Evolutionary conservation across 2,329 filamentous ascomycete species (phyloP).

Genomic region (Nakataea oryzae): DNA sequence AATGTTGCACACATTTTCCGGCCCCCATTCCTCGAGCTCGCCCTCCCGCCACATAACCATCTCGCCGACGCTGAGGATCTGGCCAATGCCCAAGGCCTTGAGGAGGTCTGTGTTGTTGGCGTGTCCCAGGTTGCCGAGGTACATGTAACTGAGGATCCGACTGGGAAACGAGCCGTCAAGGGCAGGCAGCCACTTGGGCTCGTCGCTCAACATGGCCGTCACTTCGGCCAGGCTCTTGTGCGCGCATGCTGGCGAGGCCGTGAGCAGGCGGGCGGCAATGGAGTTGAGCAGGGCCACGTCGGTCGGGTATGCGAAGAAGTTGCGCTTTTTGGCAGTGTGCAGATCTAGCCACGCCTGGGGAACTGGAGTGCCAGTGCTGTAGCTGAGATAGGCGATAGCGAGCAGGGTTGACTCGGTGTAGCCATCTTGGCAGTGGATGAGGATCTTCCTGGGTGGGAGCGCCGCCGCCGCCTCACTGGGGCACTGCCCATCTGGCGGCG

Average conservation of each 20-base stretch:
- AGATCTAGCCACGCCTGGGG: slow-evolving; percentile 81
- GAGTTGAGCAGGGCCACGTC: slow-evolving; percentile 75
- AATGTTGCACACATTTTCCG: slow-evolving; percentile 69
- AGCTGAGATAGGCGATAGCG: slow-evolving; percentile 87
- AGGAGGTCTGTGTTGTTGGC: slow-evolving; percentile 88
- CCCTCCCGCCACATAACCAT: slow-evolving; percentile 69
- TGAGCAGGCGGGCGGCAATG: slow-evolving; percentile 65
- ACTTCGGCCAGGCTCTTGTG: slow-evolving; percentile 42
- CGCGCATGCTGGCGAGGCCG: slow-evolving; percentile 50
- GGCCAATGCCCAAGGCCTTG: slow-evolving; percentile 67
- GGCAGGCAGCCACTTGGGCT: slow-evolving; percentile 71
- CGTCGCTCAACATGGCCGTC: slow-evolving; percentile 38
- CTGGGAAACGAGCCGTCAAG: slow-evolving; percentile 89
- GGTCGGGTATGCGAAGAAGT: slow-evolving; percentile 92
- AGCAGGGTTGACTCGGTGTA: slow-evolving; percentile 93
- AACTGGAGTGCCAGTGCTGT: slow-evolving; percentile 69
- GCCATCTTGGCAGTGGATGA: slow-evolving; percentile 90
- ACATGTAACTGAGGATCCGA: slow-evolving; percentile 86
- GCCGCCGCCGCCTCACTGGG: slow-evolving; percentile 5
- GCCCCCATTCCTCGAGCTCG: slow-evolving; percentile 61
- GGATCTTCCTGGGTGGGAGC: slow-evolving; percentile 50
- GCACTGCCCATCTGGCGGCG: slow-evolving; percentile 28
- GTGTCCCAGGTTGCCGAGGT: slow-evolving; percentile 84
- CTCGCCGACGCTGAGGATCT: slow-evolving; percentile 89
- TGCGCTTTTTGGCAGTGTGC: slow-evolving; percentile 70